Conservation (phyloP, 495 filamentous ascomycete genomes). For the Penicillium parvum region DNA sequence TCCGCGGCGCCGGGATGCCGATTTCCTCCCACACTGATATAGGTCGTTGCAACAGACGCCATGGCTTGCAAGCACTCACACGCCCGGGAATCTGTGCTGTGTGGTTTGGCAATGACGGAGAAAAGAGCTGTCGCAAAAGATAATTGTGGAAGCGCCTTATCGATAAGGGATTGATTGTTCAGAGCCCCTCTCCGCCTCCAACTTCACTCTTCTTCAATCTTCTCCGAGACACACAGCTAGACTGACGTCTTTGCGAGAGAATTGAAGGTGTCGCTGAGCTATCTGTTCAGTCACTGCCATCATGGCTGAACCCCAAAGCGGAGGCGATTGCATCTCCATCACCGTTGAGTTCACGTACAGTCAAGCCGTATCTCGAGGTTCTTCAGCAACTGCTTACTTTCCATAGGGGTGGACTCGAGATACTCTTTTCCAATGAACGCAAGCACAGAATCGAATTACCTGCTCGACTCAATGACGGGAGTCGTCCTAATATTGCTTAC, state of each 20-base stretch:
- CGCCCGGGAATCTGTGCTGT: neutral
- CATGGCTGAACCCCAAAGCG: conserved; percentile 9
- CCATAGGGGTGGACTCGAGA: conserved; percentile 84
- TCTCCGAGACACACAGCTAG: neutral
- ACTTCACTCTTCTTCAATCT: conserved; percentile 5
- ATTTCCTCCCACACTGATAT: conserved; percentile 84
- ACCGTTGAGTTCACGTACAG: conserved; percentile 72
- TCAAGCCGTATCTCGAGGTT: neutral
- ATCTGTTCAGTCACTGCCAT: neutral
- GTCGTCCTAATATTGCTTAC: conserved; percentile 64
- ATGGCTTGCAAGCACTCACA: conserved; percentile 21
- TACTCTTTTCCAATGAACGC: conserved; percentile 80
- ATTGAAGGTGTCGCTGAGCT: neutral
- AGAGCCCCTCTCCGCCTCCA: conserved; percentile 14
- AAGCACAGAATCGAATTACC: conserved; percentile 69
- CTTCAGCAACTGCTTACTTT: conserved; percentile 5
- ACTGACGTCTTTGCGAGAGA: neutral
- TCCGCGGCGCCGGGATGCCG: conserved; percentile 85
- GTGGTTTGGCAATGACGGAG: conserved; percentile 9
- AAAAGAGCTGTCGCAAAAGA: conserved; percentile 24
- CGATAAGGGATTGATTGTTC: conserved; percentile 48
- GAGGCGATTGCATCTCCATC: conserved; percentile 40
- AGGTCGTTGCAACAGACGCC: conserved; percentile 49
- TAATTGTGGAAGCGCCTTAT: conserved; percentile 35
- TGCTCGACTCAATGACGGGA: conserved; percentile 50